These are phyloP conservation scores for Ophiocordyceps robertsii DNA, from an alignment of 2,329 filamentous ascomycete species.

Conservation along the genomic window DNA sequence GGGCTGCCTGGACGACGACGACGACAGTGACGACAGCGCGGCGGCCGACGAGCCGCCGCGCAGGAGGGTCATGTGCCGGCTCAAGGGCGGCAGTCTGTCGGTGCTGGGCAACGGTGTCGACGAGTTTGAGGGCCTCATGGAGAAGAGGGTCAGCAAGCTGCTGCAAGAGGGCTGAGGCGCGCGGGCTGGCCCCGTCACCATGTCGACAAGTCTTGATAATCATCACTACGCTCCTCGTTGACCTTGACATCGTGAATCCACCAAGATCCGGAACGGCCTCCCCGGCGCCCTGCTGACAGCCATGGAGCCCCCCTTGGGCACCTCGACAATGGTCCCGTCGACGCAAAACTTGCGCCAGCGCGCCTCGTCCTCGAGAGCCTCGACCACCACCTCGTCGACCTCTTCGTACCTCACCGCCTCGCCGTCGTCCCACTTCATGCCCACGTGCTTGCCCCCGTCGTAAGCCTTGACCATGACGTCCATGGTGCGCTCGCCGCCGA, in stretches of 20 bases:
- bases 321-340: constrained; percentile 75
- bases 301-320: constrained; percentile 60
- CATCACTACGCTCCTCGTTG: too few species aligned
- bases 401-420: constrained; percentile 59
- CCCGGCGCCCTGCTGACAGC: constrained; percentile 39
- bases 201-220: background rate
- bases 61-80: constrained; percentile 43
- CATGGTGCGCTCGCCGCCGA: constrained; percentile 55
- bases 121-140: constrained; percentile 50
- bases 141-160: constrained; percentile 40
- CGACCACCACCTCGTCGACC: constrained; percentile 53
- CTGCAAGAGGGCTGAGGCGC: constrained; percentile 8
- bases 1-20: constrained; percentile 21
- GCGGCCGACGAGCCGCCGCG: constrained; percentile 30
- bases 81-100: constrained; percentile 43
- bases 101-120: constrained; percentile 46
- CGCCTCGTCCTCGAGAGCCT: constrained; percentile 51
- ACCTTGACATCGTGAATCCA: constrained; percentile 13
- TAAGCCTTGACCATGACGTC: constrained; percentile 60
- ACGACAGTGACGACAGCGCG: constrained; percentile 19
- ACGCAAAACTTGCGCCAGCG: constrained; percentile 79
- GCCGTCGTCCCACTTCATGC: constrained; percentile 35
- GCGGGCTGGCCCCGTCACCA: too few species aligned
- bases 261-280: constrained; percentile 30
- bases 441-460: constrained; percentile 40